Evolutionary conservation across 345 rosid species (phyloP).

Genomic region (Brassica rapa): DNA sequence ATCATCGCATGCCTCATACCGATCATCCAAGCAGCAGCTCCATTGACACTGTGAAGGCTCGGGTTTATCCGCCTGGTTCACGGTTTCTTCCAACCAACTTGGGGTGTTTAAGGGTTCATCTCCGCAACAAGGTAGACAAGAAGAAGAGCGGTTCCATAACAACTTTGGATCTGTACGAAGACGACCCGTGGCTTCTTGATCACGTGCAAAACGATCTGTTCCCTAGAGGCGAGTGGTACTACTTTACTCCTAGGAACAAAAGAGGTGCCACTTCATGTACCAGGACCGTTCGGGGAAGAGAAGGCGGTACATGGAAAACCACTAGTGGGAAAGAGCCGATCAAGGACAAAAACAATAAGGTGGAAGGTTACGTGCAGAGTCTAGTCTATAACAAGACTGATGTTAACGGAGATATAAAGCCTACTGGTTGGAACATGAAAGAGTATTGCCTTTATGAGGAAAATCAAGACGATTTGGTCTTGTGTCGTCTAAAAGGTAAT

Average conservation of each 20-base stretch:
- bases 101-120: conserved; percentile 1
- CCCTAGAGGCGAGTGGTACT: conserved; percentile 3
- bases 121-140: not conserved
- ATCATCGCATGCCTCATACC: not conserved
- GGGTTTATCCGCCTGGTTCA: not conserved
- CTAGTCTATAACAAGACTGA: not conserved
- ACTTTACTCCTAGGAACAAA: not conserved
- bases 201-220: conserved; percentile 7
- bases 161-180: conserved; percentile 9
- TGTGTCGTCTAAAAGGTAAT: not conserved
- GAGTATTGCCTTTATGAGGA: not conserved
- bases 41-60: not conserved
- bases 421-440: not conserved
- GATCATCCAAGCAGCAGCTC: not conserved
- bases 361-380: not conserved
- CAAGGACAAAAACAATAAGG: not conserved
- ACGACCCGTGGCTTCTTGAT: conserved; percentile 18
- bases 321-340: not conserved
- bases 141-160: conserved; percentile 3
- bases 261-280: not conserved
- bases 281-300: not conserved
- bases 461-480: not conserved
- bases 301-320: not conserved
- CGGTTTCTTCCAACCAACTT: not conserved
- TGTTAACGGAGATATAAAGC: not conserved